Percentiles rank a stretch among this genome's conserved stretches.
phyloP scores from a whole-genome alignment of 257 asterid species.

The Cinchona pubescens region DNA sequence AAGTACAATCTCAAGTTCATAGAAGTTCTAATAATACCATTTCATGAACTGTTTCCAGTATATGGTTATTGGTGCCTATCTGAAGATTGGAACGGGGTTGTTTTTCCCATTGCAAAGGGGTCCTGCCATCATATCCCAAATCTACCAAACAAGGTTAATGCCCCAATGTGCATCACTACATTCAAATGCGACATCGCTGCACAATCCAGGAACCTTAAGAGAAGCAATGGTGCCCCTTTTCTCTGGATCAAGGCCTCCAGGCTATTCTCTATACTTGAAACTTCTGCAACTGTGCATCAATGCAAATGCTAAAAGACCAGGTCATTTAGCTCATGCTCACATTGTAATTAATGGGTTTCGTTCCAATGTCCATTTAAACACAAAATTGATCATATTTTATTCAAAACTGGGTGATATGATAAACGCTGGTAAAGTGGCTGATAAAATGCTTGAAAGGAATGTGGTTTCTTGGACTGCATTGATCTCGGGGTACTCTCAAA shows the following conservation, averaged over 20 bases:
- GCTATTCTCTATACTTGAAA: constrained; percentile 41
- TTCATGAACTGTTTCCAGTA: neutral
- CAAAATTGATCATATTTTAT: constrained; percentile 49
- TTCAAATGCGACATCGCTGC: neutral
- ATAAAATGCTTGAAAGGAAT: constrained; percentile 33
- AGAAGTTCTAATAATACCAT: neutral
- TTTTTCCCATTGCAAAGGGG: neutral
- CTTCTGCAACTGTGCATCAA: constrained; percentile 41
- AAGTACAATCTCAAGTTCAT: neutral
- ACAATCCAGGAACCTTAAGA: neutral
- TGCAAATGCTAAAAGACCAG: constrained; percentile 28
- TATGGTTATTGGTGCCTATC: neutral
- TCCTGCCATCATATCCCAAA: neutral
- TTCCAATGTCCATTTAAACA: constrained; percentile 29
- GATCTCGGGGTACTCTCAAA: constrained; percentile 48
- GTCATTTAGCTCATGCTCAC: constrained; percentile 38
- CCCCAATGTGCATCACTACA: neutral
- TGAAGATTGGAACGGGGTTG: neutral
- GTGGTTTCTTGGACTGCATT: constrained; percentile 63
- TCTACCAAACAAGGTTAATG: neutral
- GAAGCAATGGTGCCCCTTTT: constrained; percentile 9
- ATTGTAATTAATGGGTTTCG: constrained; percentile 32
- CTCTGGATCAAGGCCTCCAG: constrained; percentile 14
- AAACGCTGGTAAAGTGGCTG: constrained; percentile 42
- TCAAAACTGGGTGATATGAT: constrained; percentile 31